phyloP scores from a whole-genome alignment of 257 asterid genomes.

The Oldenlandia corymbosa region DNA sequence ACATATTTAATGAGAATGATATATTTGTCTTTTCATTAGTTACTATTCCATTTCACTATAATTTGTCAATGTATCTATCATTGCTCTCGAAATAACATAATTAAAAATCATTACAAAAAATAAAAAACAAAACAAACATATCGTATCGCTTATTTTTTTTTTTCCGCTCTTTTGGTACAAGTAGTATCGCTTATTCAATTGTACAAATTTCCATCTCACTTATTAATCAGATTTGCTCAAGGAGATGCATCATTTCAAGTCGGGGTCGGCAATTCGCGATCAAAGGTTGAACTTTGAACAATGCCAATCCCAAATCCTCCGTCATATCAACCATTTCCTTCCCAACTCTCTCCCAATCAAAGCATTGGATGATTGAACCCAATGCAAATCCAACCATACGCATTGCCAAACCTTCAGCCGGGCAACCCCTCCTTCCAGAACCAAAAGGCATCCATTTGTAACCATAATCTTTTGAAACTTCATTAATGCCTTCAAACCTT shows the following conservation, averaged over 20 bases:
- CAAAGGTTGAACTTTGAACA: slow-evolving; percentile 30
- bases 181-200: too few relatives aligned
- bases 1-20: too few relatives aligned
- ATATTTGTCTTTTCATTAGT: too few relatives aligned
- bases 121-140: too few relatives aligned
- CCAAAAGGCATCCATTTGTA: slow-evolving; percentile 46
- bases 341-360: slow-evolving; percentile 41
- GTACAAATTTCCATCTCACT: too few relatives aligned
- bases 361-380: slow-evolving; percentile 53
- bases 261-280: slow-evolving; percentile 17
- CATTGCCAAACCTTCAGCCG: slow-evolving; percentile 51
- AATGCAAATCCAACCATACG: too few relatives aligned
- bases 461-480: slow-evolving; percentile 45
- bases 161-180: too few relatives aligned
- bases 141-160: too few relatives aligned
- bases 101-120: too few relatives aligned
- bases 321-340: slow-evolving; percentile 25
- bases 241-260: slow-evolving; percentile 3
- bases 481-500: slow-evolving; percentile 51
- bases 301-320: slow-evolving; percentile 20
- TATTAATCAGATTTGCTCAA: slow-evolving; percentile 7
- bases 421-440: slow-evolving; percentile 57
- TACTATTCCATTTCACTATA: too few relatives aligned
- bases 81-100: too few relatives aligned
- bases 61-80: too few relatives aligned